Evolutionary conservation across 371 early-diverging fungal genomes (phyloP).

Genomic region (Syncephalastrum sp.): DNA sequence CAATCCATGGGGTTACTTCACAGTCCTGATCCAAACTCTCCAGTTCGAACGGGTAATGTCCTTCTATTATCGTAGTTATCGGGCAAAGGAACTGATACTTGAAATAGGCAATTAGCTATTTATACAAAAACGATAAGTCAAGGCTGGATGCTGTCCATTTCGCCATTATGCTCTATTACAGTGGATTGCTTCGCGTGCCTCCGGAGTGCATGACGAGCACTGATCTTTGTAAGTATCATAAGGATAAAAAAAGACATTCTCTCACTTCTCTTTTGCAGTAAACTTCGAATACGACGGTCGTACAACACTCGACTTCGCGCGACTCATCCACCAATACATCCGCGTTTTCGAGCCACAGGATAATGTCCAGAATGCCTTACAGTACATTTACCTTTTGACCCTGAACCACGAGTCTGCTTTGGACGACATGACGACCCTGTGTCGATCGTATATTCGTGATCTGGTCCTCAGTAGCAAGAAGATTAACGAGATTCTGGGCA

Average conservation of each 20-base stretch:
- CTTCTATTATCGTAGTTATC: not conserved
- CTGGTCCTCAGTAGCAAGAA: slow-evolving; percentile 48
- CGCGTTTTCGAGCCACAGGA: slow-evolving; percentile 36
- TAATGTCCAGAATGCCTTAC: slow-evolving; percentile 60
- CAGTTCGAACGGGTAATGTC: slow-evolving; percentile 79
- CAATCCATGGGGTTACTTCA: slow-evolving; percentile 79
- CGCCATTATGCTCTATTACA: slow-evolving; percentile 78
- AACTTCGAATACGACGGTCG: slow-evolving; percentile 25
- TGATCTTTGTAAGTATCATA: slow-evolving; percentile 32
- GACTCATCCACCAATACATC: slow-evolving; percentile 59
- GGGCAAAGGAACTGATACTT: not conserved
- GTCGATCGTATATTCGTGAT: slow-evolving; percentile 43
- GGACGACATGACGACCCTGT: slow-evolving; percentile 36
- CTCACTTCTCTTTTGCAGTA: slow-evolving; percentile 13
- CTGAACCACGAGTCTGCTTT: slow-evolving; percentile 41
- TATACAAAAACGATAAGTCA: slow-evolving; percentile 57
- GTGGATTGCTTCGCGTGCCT: slow-evolving; percentile 77
- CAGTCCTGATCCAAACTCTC: slow-evolving; percentile 76
- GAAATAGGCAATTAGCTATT: slow-evolving; percentile 68
- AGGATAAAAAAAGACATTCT: not conserved
- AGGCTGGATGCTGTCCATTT: slow-evolving; percentile 88
- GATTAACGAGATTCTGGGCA: slow-evolving; percentile 59
- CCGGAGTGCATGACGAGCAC: slow-evolving; percentile 25
- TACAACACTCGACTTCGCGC: slow-evolving; percentile 58
- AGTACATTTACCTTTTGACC: slow-evolving; percentile 66